Evolutionary conservation across 371 early-diverging fungal species (phyloP).

Genomic region (Mortierella sp.): DNA sequence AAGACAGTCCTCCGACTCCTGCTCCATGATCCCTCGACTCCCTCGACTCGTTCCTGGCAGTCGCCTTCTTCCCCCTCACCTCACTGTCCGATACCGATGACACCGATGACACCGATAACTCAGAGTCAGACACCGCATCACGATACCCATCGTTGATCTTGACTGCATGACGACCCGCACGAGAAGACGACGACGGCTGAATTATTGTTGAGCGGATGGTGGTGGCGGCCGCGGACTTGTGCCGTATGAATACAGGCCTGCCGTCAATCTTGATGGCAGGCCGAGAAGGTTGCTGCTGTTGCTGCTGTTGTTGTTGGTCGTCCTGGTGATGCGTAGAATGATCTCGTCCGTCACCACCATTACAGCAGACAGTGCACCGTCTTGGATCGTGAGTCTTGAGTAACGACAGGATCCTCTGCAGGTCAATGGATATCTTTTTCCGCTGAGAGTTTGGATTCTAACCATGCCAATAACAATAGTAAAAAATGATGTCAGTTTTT

Average conservation of each 20-base stretch:
- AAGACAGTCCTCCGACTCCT: not conserved
- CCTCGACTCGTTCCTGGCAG: not conserved
- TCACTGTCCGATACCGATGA: not conserved
- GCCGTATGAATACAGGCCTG: conserved; percentile 4
- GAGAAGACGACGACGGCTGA: not conserved
- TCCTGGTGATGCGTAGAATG: conserved; percentile 13
- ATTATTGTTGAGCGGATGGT: not conserved
- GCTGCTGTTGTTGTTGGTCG: conserved; percentile 7
- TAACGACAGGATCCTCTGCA: conserved; percentile 35
- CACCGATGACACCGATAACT: not conserved
- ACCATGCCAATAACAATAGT: no score
- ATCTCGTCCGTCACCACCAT: conserved; percentile 22
- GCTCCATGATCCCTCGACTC: not conserved
- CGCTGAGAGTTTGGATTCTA: conserved; percentile 22
- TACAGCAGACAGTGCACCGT: conserved; percentile 42
- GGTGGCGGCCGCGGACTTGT: not conserved
- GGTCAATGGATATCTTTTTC: conserved; percentile 32
- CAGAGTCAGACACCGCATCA: not conserved
- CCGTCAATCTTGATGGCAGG: conserved; percentile 11
- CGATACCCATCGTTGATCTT: not conserved
- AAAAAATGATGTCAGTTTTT: not conserved
- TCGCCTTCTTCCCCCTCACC: not conserved
- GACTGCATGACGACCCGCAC: not conserved
- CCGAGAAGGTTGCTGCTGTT: not conserved
- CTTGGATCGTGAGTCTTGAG: conserved; percentile 39